Evolutionary conservation across 768 basidiomycete species (phyloP).

Genomic region (Ramaria rubella): DNA sequence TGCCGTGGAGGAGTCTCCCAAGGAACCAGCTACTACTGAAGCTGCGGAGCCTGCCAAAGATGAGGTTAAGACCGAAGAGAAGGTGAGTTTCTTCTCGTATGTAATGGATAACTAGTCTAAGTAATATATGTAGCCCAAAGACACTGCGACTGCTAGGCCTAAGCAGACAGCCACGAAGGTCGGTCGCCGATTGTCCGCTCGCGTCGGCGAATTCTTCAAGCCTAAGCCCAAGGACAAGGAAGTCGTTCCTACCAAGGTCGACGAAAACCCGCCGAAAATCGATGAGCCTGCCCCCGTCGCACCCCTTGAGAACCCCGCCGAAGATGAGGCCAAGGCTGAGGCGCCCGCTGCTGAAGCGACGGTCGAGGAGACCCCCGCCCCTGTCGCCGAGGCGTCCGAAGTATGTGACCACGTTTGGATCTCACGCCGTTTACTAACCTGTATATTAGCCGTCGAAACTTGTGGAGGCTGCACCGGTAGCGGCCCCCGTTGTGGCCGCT

Average conservation of each 20-base stretch:
- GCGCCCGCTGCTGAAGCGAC: neutral
- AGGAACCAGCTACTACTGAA: slow-evolving; percentile 36
- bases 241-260: slow-evolving; percentile 69
- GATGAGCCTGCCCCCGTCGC: slow-evolving; percentile 78
- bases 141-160: slow-evolving; percentile 25
- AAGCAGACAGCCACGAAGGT: slow-evolving; percentile 47
- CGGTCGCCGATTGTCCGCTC: slow-evolving; percentile 76
- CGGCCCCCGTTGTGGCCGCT: slow-evolving; percentile 67
- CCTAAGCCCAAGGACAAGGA: slow-evolving; percentile 52
- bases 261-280: slow-evolving; percentile 84
- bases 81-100: slow-evolving; percentile 31
- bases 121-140: slow-evolving; percentile 19
- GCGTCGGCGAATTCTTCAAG: slow-evolving; percentile 81
- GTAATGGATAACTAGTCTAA: neutral
- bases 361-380: slow-evolving; percentile 28
- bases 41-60: slow-evolving; percentile 34
- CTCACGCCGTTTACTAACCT: neutral
- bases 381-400: slow-evolving; percentile 18
- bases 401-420: slow-evolving; percentile 19
- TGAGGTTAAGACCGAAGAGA: slow-evolving; percentile 44
- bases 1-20: slow-evolving; percentile 18
- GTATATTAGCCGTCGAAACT: slow-evolving; percentile 28
- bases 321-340: slow-evolving; percentile 30
- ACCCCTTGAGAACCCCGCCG: slow-evolving; percentile 74
- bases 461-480: slow-evolving; percentile 37